Evolutionary conservation across 495 filamentous ascomycete species (phyloP).

Genomic region (Annulohypoxylon stygium): DNA sequence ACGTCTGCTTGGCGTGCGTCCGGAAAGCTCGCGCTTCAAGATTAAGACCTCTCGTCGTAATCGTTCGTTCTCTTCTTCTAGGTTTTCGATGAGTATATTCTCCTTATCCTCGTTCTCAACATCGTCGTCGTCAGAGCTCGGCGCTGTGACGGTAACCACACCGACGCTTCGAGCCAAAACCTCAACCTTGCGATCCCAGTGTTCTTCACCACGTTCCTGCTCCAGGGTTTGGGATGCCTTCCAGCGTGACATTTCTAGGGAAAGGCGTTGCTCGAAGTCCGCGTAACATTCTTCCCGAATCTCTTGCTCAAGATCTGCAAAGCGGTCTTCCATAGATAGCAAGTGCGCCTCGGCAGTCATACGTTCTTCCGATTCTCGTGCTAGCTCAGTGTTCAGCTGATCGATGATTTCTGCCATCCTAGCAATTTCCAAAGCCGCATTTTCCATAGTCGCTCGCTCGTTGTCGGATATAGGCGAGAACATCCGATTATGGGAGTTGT

Average conservation of each 20-base stretch:
- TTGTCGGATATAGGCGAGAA: conserved; percentile 63
- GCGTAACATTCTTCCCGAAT: conserved; percentile 89
- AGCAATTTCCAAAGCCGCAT: conserved; percentile 78
- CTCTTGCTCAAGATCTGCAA: conserved; percentile 80
- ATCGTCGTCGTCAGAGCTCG: conserved; percentile 40
- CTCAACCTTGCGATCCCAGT: conserved; percentile 91
- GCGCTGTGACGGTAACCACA: conserved; percentile 40
- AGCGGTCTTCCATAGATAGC: conserved; percentile 72
- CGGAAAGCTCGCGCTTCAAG: conserved; percentile 62
- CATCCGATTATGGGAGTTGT: conserved; percentile 52
- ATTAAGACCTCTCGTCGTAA: conserved; percentile 65
- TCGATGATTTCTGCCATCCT: conserved; percentile 82
- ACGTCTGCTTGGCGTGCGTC: conserved; percentile 58
- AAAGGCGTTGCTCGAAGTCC: conserved; percentile 85
- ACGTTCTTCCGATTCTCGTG: conserved; percentile 66
- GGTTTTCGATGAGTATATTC: conserved; percentile 65
- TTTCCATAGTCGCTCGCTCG: conserved; percentile 77
- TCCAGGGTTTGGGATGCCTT: conserved; percentile 78
- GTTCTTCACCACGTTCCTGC: conserved; percentile 80
- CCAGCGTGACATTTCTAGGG: conserved; percentile 81
- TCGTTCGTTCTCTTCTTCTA: conserved; percentile 73
- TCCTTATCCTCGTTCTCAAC: conserved; percentile 64
- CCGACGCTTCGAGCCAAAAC: conserved; percentile 79
- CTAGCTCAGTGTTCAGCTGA: conserved; percentile 72
- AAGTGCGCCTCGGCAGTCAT: conserved; percentile 71